Conservation (phyloP, 768 basidiomycete genomes). For the Porpolomopsis calyptriformis region DNA sequence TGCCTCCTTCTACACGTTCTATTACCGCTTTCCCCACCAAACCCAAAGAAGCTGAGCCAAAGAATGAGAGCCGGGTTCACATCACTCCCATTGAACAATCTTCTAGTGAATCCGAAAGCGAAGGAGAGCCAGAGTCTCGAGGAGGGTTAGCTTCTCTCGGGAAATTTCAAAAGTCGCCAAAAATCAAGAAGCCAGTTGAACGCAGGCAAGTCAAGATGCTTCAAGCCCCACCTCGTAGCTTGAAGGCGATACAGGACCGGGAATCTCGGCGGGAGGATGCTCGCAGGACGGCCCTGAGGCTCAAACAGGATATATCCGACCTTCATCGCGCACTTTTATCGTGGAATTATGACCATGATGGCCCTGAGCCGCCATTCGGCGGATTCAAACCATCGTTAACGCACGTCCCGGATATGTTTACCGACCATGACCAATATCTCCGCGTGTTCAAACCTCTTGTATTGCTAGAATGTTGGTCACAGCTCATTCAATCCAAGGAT, state of each 20-base stretch:
- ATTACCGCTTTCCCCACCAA: constrained; percentile 10
- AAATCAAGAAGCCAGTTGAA: constrained; percentile 44
- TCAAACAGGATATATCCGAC: constrained; percentile 72
- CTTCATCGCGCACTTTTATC: constrained; percentile 72
- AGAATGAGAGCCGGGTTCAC: constrained; percentile 21
- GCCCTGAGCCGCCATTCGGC: constrained; percentile 45
- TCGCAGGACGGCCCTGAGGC: constrained; percentile 50
- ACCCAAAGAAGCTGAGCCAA: constrained; percentile 12
- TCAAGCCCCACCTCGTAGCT: constrained; percentile 35
- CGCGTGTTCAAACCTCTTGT: constrained; percentile 76
- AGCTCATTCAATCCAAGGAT: constrained; percentile 70
- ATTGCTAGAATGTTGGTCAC: constrained; percentile 84
- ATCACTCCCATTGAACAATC: constrained; percentile 22
- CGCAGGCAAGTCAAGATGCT: constrained; percentile 56
- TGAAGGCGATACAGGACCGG: constrained; percentile 39
- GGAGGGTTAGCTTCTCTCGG: constrained; percentile 44
- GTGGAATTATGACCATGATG: constrained; percentile 73
- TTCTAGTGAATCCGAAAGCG: constrained; percentile 37
- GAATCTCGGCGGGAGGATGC: constrained; percentile 49
- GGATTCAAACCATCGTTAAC: constrained; percentile 26
- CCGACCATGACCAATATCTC: constrained; percentile 55
- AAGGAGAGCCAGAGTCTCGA: constrained; percentile 33
- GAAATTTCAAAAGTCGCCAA: constrained; percentile 51
- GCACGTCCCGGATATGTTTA: constrained; percentile 57
- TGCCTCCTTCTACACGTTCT: constrained; percentile 9